A percentile compares a stretch with the other conserved stretches of the same genome.
phyloP scores from a whole-genome alignment of 2,329 filamentous ascomycete species.

The Ophiosphaerella narmari region DNA sequence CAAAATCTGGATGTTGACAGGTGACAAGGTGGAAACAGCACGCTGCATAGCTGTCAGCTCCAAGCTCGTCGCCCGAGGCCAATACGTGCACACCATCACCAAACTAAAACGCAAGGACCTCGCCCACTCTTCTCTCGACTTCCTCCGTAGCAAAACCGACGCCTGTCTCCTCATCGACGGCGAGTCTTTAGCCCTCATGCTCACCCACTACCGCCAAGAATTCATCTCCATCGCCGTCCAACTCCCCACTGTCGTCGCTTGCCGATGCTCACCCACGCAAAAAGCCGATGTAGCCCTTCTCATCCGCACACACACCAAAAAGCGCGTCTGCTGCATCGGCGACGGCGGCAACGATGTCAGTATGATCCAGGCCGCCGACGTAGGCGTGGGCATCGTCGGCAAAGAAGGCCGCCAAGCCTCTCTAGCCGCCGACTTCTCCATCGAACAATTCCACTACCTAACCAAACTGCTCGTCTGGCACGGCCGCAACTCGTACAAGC shows the following conservation, averaged over 20 bases:
- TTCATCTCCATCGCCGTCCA: constrained; percentile 89
- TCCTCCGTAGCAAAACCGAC: constrained; percentile 80
- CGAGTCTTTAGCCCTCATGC: constrained; percentile 81
- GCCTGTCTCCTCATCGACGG: constrained; percentile 95
- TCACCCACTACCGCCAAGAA: constrained; percentile 78
- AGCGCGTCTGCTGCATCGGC: constrained; percentile 95
- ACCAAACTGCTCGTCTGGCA: constrained; percentile 99
- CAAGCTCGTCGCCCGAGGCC: constrained; percentile 88
- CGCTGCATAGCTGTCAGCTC: constrained; percentile 94
- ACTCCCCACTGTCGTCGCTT: constrained; percentile 91
- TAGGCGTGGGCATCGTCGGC: constrained; percentile 96
- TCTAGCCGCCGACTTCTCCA: constrained; percentile 93
- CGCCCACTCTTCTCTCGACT: constrained; percentile 86
- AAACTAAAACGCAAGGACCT: constrained; percentile 82
- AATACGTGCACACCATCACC: constrained; percentile 92
- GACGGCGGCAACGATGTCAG: constrained; percentile 98
- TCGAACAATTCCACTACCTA: constrained; percentile 91
- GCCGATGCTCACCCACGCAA: constrained; percentile 93
- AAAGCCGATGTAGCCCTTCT: constrained; percentile 92
- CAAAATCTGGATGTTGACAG: constrained; percentile 99
- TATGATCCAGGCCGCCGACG: constrained; percentile 98
- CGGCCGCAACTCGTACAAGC: constrained; percentile 95
- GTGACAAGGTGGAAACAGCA: constrained; percentile 97
- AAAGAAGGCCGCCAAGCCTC: constrained; percentile 96
- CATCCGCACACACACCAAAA: constrained; percentile 89